Base-by-base conservation (phyloP, 2,329 filamentous ascomycete species). In the Periconia macrospinosa region DNA sequence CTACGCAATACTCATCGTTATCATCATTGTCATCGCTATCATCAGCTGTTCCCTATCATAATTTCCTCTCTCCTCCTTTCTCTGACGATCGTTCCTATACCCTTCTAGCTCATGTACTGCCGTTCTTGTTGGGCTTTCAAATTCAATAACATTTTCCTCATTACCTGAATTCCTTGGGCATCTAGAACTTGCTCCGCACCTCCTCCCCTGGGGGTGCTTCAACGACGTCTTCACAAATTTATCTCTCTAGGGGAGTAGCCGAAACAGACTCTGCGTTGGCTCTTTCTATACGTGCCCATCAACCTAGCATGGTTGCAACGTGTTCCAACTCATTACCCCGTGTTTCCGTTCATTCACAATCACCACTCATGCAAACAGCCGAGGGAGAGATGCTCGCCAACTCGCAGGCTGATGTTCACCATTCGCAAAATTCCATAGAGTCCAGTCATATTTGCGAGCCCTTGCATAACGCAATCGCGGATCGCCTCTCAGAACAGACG, bases 141-240 rank as follows among this genome's bases (percentile, higher is more conserved):
- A 8, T n/a, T 27, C 23, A 27, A 8, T 8, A 27, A 27, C 23
- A 3, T 27, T 5, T 27, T 27, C 23, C 3, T 27, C 23, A 27
- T 27, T 27, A 27, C 5, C 23, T 27, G 3, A 30, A 47, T 19
- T 17, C 45, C 14, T 37, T 27, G 3, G 15, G 33, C 33, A 6
- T n/a, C 11, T n/a, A n/a, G 5, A 14, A 37, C 33, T 14, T n/a
- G 3, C 45, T 43, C 37, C 55, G 42, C 55, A 58, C 59, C 59
- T 65, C 64, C 60, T 13, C 42, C 15, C 15, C 40, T 27, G 60
- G 67, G 56, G 66, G 65, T 65, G 61, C 58, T 60, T 43, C 49
- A 48, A 77, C 60, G 27, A 79, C 76, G 77, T 78, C 78, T 74
- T 79, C 76, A 45, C 74, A 79, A 54, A 79, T 80, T 35, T 68